A percentile compares a stretch with the other conserved stretches of the same genome.
Evolutionary conservation across 495 filamentous ascomycete genomes (phyloP).

Genomic region (Echria macrotheca): DNA sequence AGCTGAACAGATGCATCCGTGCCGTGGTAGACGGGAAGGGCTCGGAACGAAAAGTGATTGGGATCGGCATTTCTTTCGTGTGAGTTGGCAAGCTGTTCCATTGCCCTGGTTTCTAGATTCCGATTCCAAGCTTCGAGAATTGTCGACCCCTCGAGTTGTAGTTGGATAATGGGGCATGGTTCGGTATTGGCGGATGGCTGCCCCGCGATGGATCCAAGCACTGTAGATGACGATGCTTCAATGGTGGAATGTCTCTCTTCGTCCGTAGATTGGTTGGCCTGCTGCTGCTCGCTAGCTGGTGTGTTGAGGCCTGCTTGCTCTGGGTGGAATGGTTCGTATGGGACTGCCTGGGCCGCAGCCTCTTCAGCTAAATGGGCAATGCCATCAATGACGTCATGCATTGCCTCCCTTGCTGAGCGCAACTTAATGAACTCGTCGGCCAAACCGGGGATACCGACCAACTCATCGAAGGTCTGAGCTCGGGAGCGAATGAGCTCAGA

Average conservation of each 20-base stretch:
- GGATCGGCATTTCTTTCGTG: not conserved
- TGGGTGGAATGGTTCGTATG: not conserved
- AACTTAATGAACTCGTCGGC: slow-evolving; percentile 3
- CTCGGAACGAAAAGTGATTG: not conserved
- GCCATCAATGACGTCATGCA: slow-evolving; percentile 2
- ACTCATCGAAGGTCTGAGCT: slow-evolving; percentile 1
- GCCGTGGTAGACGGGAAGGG: slow-evolving; percentile 2
- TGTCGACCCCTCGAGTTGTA: not conserved
- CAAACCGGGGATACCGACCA: slow-evolving; percentile 1
- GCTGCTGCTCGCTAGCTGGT: too few species aligned
- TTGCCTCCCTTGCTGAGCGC: slow-evolving; percentile 3
- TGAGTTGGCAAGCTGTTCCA: not conserved
- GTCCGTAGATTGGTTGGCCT: not conserved
- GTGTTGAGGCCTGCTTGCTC: not conserved
- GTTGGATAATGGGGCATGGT: not conserved
- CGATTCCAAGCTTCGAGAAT: not conserved
- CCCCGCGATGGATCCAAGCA: not conserved
- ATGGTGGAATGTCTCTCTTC: not conserved
- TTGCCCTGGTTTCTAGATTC: not conserved
- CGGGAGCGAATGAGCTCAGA: slow-evolving; percentile 2
- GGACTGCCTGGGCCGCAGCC: not conserved
- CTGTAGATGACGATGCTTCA: not conserved
- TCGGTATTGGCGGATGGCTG: slow-evolving; percentile 1
- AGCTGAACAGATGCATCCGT: not conserved
- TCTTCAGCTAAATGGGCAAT: not conserved